Percentiles rank a stretch among this genome's conserved stretches.
Conservation (phyloP, 2,329 filamentous ascomycete species). For the Trichoderma afroharzianum region DNA sequence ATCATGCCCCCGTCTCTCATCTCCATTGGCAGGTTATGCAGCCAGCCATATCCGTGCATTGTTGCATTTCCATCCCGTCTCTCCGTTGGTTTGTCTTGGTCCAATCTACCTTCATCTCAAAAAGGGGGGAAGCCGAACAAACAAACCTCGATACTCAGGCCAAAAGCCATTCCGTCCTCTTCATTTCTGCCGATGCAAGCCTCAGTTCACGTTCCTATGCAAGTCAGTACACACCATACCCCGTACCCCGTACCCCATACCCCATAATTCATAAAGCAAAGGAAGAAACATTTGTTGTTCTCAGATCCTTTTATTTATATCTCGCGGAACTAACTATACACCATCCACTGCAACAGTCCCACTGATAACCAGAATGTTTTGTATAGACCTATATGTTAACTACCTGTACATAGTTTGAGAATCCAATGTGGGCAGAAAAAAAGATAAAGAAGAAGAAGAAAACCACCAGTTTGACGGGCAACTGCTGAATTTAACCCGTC, state of each 20-base stretch:
- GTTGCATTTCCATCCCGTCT: neutral
- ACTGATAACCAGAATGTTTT: neutral
- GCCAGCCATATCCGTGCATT: neutral
- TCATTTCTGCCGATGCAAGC: neutral
- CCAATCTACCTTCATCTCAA: neutral
- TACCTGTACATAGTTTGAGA: neutral
- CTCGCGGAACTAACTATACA: neutral
- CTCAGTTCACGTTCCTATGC: neutral
- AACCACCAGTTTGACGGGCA: neutral
- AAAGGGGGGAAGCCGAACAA: neutral
- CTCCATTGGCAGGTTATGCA: neutral
- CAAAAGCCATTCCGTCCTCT: neutral
- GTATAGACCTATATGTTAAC: neutral
- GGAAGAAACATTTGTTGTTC: neutral
- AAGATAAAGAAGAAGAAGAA: neutral
- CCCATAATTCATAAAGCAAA: neutral
- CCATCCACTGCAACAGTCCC: neutral
- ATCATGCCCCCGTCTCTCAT: neutral
- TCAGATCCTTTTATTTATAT: too few relatives aligned
- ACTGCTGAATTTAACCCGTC: neutral
- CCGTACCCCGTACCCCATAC: neutral
- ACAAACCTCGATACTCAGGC: neutral
- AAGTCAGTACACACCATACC: neutral
- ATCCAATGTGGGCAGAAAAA: neutral
- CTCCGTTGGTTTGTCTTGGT: neutral